Evolutionary conservation across 2,329 filamentous ascomycete genomes (phyloP), one percentile per base, ranked within the genome.

Genomic region (Paracoccidioides brasiliensis): DNA sequence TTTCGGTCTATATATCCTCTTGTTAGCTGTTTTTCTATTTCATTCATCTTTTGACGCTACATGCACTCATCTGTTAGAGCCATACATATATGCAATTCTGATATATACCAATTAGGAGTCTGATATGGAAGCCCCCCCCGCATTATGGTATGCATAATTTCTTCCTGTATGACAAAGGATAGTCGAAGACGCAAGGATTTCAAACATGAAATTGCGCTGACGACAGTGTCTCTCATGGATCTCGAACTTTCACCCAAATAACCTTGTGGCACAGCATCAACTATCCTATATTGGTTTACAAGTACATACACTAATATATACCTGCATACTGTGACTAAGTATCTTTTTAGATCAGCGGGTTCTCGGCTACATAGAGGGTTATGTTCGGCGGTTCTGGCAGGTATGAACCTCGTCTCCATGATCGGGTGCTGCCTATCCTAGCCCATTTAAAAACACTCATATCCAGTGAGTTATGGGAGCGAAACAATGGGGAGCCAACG

Each of bases 101-200:
- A 38, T 12, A 12, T 38, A 38, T 38, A 38, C n/a, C 35, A 7
- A 46, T 51, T 53, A 93, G 91, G 74, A 95, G 90, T 70, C 74
- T 98, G 69, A 96, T 98, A 64, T 98, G 90, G 90, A 98, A 97
- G 71, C 91, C 93, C 56, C 93, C 93, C 59, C 93, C 93, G 62
- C 88, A 95, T 69, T 96, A 86, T 69, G 91, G 91, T 96, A 84
- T 59, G 70, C 30, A 41, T 5, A n/a, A 51, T 28, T n/a, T 3
- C 32, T 35, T 15, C 4, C 5, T 15, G 32, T 48, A 37, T 7
- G 0, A 35, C 15, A 14, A 15, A 5, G 30, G 9, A 15, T 48
- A 14, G 12, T 14, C n/a, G 45, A 48, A 28, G 14, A 14, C 9
- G 32, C 14, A 14, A 37, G 5, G 5, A 10, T 8, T 35, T 37